These are phyloP conservation scores for Dioszegia crocea DNA, from an alignment of 768 basidiomycete genomes.

Conservation along the genomic window DNA sequence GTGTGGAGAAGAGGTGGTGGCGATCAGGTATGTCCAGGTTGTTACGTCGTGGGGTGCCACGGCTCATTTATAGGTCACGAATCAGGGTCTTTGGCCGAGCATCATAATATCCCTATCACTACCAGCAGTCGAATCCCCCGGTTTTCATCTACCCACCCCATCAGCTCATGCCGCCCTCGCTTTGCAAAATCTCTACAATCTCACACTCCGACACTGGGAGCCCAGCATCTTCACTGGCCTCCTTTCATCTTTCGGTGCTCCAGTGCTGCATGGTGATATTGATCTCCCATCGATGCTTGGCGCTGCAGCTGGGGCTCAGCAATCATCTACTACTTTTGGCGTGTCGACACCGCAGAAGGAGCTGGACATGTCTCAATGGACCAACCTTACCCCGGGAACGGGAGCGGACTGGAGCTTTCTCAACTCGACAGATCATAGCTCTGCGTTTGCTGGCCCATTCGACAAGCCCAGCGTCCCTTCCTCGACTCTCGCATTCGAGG, in stretches of 20 bases:
- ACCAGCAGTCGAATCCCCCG: slow-evolving; percentile 5
- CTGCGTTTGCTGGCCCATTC: neutral
- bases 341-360: slow-evolving; percentile 33
- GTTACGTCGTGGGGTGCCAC: neutral
- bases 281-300: neutral
- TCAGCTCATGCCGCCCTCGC: slow-evolving; percentile 28
- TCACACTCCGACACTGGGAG: slow-evolving; percentile 40
- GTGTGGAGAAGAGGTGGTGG: slow-evolving; percentile 42
- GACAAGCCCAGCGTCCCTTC: neutral
- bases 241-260: slow-evolving; percentile 18
- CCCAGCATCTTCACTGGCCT: slow-evolving; percentile 38
- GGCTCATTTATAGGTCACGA: slow-evolving; percentile 4
- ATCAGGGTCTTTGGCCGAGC: slow-evolving; percentile 13
- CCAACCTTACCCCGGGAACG: slow-evolving; percentile 30
- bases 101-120: slow-evolving; percentile 29
- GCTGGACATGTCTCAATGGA: slow-evolving; percentile 33
- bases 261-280: neutral
- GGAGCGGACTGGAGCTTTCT: slow-evolving; percentile 18
- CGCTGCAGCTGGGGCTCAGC: neutral
- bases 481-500: slow-evolving; percentile 2
- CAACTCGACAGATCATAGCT: neutral
- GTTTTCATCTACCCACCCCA: slow-evolving; percentile 22
- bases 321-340: slow-evolving; percentile 10
- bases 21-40: slow-evolving; percentile 24
- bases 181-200: slow-evolving; percentile 38